phyloP scores from a whole-genome alignment of 2,329 filamentous ascomycete species.

The Cercospora sp. region DNA sequence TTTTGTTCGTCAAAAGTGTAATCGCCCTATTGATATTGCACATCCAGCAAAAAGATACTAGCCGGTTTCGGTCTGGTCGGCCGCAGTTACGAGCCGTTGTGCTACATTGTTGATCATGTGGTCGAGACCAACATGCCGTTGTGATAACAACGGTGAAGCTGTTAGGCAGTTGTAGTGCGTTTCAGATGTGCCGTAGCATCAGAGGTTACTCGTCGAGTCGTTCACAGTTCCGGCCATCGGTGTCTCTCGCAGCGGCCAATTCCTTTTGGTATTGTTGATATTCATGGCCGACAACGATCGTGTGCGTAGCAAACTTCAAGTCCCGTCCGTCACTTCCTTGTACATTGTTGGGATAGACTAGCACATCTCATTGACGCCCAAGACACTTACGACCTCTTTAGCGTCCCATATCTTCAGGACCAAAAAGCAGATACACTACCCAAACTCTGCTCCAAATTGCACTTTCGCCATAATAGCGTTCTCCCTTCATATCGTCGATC shows the following conservation, averaged over 20 bases:
- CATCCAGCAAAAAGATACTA: background rate
- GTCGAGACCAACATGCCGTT: background rate
- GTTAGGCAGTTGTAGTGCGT: background rate
- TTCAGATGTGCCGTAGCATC: background rate
- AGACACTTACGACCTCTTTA: background rate
- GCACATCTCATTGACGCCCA: background rate
- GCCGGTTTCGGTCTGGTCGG: background rate
- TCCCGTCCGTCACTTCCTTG: background rate
- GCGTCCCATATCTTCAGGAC: background rate
- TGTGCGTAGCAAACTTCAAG: background rate
- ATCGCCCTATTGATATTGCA: background rate
- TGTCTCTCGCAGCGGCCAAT: background rate
- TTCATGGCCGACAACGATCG: background rate
- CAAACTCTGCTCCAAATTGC: background rate
- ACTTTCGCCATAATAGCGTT: background rate
- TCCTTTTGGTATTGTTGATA: background rate
- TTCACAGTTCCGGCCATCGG: background rate
- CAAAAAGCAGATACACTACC: background rate
- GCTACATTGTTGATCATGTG: background rate
- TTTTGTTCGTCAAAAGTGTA: background rate
- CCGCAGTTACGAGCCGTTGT: background rate
- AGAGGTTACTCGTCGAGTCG: background rate
- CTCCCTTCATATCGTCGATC: conserved; percentile 1
- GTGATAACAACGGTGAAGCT: background rate
- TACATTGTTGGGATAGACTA: background rate